A percentile compares a stretch with the other conserved stretches of the same genome.
Evolutionary conservation across 129 eudicot species (phyloP).

Genomic region (Apium graveolens): DNA sequence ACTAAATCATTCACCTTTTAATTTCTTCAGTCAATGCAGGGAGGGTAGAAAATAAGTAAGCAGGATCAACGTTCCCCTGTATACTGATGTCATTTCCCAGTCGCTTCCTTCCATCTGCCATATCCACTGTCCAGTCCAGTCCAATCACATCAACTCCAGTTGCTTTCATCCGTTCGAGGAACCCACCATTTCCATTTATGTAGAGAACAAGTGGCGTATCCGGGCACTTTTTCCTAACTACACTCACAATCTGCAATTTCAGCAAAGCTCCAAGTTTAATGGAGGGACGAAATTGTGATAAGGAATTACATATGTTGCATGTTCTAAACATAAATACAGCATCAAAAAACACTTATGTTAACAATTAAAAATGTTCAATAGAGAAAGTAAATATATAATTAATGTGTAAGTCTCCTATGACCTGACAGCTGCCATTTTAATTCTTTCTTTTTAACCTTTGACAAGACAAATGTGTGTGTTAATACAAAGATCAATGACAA

Average conservation of each 20-base stretch:
- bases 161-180: conserved; percentile 84
- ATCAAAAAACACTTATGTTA: background rate
- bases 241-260: conserved; percentile 59
- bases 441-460: background rate
- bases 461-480: background rate
- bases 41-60: conserved; percentile 72
- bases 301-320: background rate
- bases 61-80: conserved; percentile 96
- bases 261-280: background rate
- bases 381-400: background rate
- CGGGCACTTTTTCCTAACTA: conserved; percentile 69
- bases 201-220: conserved; percentile 84
- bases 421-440: background rate
- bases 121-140: conserved; percentile 96
- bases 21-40: conserved; percentile 82
- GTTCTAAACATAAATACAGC: background rate
- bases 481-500: background rate
- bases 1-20: conserved; percentile 40
- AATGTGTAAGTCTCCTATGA: background rate
- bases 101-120: conserved; percentile 93
- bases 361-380: background rate
- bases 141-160: conserved; percentile 97
- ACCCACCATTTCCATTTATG: conserved; percentile 93
- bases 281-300: conserved; percentile 8
- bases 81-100: conserved; percentile 65